Evolutionary conservation across 345 rosid species (phyloP), one percentile per base, ranked within the genome.

Genomic region (Salix koriyanagi): DNA sequence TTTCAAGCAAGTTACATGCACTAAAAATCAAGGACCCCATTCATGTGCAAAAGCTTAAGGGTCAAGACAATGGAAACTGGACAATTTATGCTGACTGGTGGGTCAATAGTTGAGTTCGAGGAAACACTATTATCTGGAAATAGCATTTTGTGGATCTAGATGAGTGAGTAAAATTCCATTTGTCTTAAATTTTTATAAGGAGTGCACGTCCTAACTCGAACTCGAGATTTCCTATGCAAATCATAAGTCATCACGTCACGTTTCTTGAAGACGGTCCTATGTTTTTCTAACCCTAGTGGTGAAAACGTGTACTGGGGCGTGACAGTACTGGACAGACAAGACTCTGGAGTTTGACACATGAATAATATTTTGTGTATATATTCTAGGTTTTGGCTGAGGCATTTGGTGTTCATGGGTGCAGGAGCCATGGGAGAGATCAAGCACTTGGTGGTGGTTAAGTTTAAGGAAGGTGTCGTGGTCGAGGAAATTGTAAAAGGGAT

Each of bases 361-460:
- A 78, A 85, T 76, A 78, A 76, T 76, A 30, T 61, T n/a, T 8
- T 36, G 52, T 75, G 61, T 78, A 81, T 83, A 83, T 73, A 83
- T 69, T 68, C 7, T 28, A 26, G 54, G 23, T 60, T 46, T 70
- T 58, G 41, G 65, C 37, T 14, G 52, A 19, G 34, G 70, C 19
- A 68, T 25, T 34, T 72, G 30, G 37, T 67, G 48, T 52, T 70
- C 52, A 64, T 50, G 68, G 70, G 67, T 36, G 65, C 34, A 66
- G 54, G 42, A 34, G 79, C 69, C 77, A 79, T 88, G 86, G 88
- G 81, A 83, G 95, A 86, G 80, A 90, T 90, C 85, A 96, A 91
- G 89, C 97, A 93, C 83, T 85, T 96, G 83, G 98, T 87, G 68
- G 70, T 91, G 72, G 96, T 91, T 37, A 96, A 91, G 94, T 96